A percentile compares a stretch with the other conserved stretches of the same genome.
phyloP scores from a whole-genome alignment of 2,329 filamentous ascomycete species.

The Monilinia laxa region DNA sequence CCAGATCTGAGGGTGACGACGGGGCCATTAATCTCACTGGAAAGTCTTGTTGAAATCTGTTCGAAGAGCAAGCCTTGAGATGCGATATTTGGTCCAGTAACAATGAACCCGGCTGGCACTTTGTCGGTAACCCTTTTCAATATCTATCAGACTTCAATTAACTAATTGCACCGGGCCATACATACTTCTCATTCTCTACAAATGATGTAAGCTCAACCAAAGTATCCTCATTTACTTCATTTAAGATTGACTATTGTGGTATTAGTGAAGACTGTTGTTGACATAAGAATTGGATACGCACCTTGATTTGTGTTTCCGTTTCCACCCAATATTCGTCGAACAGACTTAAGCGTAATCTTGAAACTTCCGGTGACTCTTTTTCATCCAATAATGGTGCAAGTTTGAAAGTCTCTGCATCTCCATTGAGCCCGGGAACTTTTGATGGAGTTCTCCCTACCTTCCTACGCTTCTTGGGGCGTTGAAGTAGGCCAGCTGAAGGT shows the following conservation, averaged over 20 bases:
- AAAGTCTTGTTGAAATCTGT: conserved; percentile 62
- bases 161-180: not conserved
- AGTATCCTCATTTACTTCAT: conserved; percentile 60
- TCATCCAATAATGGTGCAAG: conserved; percentile 58
- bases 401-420: conserved; percentile 21
- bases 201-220: conserved; percentile 59
- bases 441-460: conserved; percentile 37
- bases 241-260: conserved; percentile 51
- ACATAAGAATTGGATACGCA: conserved; percentile 34
- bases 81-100: conserved; percentile 76
- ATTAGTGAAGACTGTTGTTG: conserved; percentile 36
- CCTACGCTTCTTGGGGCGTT: conserved; percentile 42
- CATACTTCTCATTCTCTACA: conserved; percentile 40
- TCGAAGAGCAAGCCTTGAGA: conserved; percentile 73
- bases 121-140: conserved; percentile 27
- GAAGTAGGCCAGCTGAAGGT: conserved; percentile 27
- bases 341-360: conserved; percentile 54
- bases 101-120: conserved; percentile 66
- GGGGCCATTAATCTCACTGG: conserved; percentile 48
- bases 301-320: conserved; percentile 64
- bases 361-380: conserved; percentile 50
- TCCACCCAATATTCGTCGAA: conserved; percentile 64
- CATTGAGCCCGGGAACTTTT: conserved; percentile 9
- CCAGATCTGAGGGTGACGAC: conserved; percentile 68
- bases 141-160: conserved; percentile 16